Conservation (phyloP, 2,329 filamentous ascomycete species). For the Colletotrichum eleusines region DNA sequence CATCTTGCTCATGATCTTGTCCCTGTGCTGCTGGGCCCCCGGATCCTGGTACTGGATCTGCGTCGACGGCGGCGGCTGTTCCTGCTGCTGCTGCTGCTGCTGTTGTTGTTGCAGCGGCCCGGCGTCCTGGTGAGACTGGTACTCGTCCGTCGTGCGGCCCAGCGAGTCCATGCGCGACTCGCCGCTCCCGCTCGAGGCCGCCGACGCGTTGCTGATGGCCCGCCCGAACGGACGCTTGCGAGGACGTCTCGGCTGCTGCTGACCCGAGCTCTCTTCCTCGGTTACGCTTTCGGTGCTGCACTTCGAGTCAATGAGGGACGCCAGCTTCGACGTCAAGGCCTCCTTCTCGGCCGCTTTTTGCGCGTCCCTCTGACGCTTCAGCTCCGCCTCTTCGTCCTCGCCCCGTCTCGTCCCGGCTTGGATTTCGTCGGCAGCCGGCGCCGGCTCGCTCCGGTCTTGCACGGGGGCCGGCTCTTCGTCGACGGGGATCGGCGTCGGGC, state of each 20-base stretch:
- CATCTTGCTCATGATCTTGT: constrained; percentile 60
- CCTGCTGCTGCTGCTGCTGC: constrained; percentile 13
- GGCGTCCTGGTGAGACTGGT: constrained; percentile 4
- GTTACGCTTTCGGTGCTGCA: constrained; percentile 38
- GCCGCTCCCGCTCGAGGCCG: constrained; percentile 60
- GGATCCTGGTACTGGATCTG: constrained; percentile 68
- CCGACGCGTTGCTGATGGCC: constrained; percentile 69
- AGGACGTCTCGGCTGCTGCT: constrained; percentile 42
- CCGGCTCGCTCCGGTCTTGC: not conserved
- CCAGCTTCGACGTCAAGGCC: constrained; percentile 57
- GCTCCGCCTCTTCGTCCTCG: constrained; percentile 43
- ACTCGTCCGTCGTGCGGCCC: constrained; percentile 24
- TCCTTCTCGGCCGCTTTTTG: constrained; percentile 54
- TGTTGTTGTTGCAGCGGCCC: constrained; percentile 8
- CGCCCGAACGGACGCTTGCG: constrained; percentile 68
- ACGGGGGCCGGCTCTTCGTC: constrained; percentile 4
- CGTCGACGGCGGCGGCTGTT: constrained; percentile 57
- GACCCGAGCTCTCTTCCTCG: constrained; percentile 40
- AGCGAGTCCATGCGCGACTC: constrained; percentile 48
- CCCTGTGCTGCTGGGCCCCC: constrained; percentile 59
- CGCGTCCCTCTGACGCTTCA: constrained; percentile 34
- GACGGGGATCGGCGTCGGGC: constrained; percentile 24
- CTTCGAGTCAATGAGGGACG: constrained; percentile 55
- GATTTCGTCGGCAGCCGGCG: constrained; percentile 24
- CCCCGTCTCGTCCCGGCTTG: constrained; percentile 33